These are phyloP conservation scores for Mortierella claussenii DNA, from an alignment of 192 early-diverging fungal genomes.

Conservation along the genomic window DNA sequence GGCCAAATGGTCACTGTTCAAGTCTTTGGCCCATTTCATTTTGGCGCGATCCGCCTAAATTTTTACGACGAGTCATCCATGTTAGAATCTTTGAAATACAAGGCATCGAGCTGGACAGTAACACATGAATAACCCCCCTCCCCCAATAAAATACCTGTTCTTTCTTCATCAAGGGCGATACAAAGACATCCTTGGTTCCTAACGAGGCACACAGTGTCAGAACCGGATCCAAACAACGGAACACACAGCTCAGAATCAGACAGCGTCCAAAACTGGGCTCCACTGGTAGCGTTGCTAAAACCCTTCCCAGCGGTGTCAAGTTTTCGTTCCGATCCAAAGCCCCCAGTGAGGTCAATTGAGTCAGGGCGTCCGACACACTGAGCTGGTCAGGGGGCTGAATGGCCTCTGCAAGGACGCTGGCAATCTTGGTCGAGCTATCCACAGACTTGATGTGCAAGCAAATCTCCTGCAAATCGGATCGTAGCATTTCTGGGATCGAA, in stretches of 20 bases:
- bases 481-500: conserved; percentile 67
- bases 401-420: conserved; percentile 52
- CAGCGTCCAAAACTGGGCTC: conserved; percentile 79
- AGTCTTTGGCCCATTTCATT: conserved; percentile 54
- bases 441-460: conserved; percentile 63
- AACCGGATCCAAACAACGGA: conserved; percentile 75
- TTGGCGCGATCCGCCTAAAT: conserved; percentile 55
- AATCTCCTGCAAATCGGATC: conserved; percentile 61
- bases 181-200: conserved; percentile 57
- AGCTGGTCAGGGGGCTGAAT: conserved; percentile 57
- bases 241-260: conserved; percentile 67
- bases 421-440: conserved; percentile 54
- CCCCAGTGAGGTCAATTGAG: conserved; percentile 50
- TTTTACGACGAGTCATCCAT: too few species aligned
- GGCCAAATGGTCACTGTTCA: conserved; percentile 57
- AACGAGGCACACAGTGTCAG: conserved; percentile 69
- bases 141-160: too few species aligned
- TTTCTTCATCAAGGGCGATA: conserved; percentile 51
- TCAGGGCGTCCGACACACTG: conserved; percentile 52
- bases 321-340: conserved; percentile 59
- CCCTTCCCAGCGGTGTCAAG: conserved; percentile 71
- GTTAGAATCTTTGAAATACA: too few species aligned
- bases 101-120: too few species aligned
- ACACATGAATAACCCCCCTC: too few species aligned
- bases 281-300: conserved; percentile 68